phyloP scores from a whole-genome alignment of 257 asterid species.

The Ilex aquifolium region DNA sequence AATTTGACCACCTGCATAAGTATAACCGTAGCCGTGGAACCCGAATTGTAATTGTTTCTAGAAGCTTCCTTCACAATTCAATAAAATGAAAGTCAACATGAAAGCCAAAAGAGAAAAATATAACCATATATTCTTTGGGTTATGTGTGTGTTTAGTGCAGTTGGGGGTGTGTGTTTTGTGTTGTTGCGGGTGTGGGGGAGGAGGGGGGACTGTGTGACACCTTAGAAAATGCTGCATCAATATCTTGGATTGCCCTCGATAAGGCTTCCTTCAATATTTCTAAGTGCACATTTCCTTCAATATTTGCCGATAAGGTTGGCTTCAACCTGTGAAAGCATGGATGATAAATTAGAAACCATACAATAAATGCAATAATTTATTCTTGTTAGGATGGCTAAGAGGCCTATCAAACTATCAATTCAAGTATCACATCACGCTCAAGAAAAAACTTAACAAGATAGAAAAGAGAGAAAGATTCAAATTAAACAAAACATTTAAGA shows the following conservation, averaged over 20 bases:
- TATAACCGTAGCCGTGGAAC: conserved; percentile 83
- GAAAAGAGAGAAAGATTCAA: background rate
- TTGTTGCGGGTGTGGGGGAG: too few species aligned
- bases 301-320: conserved; percentile 58
- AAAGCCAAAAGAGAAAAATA: conserved; percentile 19
- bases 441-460: too few species aligned
- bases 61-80: conserved; percentile 63
- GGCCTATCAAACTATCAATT: too few species aligned
- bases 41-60: conserved; percentile 60
- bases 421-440: too few species aligned
- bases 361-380: too few species aligned
- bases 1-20: conserved; percentile 67
- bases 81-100: conserved; percentile 18
- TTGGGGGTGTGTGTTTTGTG: too few species aligned
- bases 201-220: too few species aligned
- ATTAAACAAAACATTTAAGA: too few species aligned
- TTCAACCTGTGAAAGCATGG: conserved; percentile 45
- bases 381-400: too few species aligned
- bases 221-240: conserved; percentile 68
- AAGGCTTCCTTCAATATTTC: conserved; percentile 87
- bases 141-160: too few species aligned
- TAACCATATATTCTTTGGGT: too few species aligned
- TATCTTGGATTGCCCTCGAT: conserved; percentile 73
- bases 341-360: conserved; percentile 5
- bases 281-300: conserved; percentile 67